Evolutionary conservation across 2,329 filamentous ascomycete genomes (phyloP).

Genomic region (Aspergillus puulaauensis): DNA sequence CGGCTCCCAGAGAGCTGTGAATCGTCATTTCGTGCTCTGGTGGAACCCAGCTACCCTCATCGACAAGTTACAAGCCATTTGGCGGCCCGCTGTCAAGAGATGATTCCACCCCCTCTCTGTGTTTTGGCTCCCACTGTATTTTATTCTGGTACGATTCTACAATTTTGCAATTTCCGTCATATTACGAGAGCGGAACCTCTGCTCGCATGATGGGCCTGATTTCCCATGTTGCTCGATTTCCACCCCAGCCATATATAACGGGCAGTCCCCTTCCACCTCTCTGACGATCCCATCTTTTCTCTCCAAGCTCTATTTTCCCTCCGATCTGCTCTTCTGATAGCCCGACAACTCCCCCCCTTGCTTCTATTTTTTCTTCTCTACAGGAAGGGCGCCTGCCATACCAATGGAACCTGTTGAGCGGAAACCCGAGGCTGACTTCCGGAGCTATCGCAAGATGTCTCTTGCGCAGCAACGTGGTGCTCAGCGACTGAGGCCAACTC

Average conservation of each 20-base stretch:
- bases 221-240: conserved; percentile 8
- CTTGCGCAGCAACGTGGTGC: conserved; percentile 22
- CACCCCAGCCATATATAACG: conserved; percentile 15
- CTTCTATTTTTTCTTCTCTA: background rate
- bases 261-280: conserved; percentile 10
- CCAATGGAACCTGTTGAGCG: conserved; percentile 22
- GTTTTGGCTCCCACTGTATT: conserved; percentile 12
- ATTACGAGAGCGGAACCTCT: background rate
- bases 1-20: background rate
- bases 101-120: background rate
- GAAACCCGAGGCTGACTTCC: conserved; percentile 28
- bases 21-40: conserved; percentile 9
- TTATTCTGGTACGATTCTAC: background rate
- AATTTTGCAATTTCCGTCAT: conserved; percentile 2
- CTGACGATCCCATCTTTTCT: conserved; percentile 7
- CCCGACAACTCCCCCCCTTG: background rate
- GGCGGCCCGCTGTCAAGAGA: conserved; percentile 19
- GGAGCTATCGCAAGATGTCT: conserved; percentile 23
- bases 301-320: conserved; percentile 6
- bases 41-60: conserved; percentile 11
- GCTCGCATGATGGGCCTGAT: conserved; percentile 1
- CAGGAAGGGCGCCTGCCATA: background rate
- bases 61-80: background rate
- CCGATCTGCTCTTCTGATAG: conserved; percentile 1
- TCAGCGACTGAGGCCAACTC: conserved; percentile 54